phyloP scores from a whole-genome alignment of 495 filamentous ascomycete genomes.

The Letharia columbiana region DNA sequence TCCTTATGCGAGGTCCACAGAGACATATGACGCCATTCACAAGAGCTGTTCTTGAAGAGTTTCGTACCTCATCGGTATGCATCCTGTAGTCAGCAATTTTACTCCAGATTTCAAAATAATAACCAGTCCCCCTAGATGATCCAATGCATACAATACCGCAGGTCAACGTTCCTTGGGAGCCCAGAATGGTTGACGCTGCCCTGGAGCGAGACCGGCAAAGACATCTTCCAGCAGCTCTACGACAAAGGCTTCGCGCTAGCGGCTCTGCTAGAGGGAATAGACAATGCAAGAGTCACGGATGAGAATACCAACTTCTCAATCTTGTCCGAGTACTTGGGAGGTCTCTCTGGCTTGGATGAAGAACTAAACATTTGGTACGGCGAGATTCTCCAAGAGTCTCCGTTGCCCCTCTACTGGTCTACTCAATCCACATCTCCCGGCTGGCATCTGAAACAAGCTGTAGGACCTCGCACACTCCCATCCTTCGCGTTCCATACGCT shows the following conservation, averaged over 20 bases:
- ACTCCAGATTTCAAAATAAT: neutral
- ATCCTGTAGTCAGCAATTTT: neutral
- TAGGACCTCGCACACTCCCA: neutral
- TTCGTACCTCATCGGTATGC: conserved; percentile 10
- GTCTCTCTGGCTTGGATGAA: neutral
- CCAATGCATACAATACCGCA: conserved; percentile 14
- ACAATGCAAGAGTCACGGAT: neutral
- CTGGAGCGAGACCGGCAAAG: conserved; percentile 3
- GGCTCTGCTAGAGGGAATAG: conserved; percentile 9
- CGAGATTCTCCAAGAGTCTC: conserved; percentile 4
- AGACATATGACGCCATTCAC: conserved; percentile 4
- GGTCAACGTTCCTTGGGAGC: conserved; percentile 5
- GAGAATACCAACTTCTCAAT: neutral
- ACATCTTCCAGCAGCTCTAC: conserved; percentile 4
- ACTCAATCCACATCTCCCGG: neutral
- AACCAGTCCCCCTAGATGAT: conserved; percentile 3
- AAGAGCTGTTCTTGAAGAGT: conserved; percentile 10
- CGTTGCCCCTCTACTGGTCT: conserved; percentile 10
- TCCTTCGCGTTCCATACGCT: conserved; percentile 3
- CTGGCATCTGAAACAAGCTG: neutral
- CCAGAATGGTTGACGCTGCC: conserved; percentile 3
- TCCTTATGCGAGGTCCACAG: neutral
- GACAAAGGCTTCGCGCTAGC: conserved; percentile 14
- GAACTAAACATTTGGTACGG: conserved; percentile 1
- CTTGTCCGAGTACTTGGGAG: neutral